These are phyloP conservation scores for Tillandsia fasciculata DNA, from an alignment of 176 grass and related monocot species.

Conservation along the genomic window DNA sequence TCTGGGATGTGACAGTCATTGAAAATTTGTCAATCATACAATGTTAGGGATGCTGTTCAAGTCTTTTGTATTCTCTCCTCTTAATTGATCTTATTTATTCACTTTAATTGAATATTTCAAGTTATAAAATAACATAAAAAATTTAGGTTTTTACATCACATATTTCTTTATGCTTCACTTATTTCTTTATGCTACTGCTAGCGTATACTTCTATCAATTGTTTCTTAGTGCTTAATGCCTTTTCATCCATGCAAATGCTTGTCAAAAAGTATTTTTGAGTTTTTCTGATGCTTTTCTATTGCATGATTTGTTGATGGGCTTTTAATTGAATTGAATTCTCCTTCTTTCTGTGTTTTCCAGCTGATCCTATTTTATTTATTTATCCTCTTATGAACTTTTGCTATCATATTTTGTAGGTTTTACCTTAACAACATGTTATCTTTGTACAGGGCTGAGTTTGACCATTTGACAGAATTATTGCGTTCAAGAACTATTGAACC, in stretches of 20 bases:
- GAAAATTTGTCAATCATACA: background rate
- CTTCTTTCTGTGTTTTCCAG: background rate
- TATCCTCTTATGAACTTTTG: background rate
- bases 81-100: background rate
- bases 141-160: background rate
- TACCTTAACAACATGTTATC: conserved; percentile 13
- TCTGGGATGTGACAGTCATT: no score
- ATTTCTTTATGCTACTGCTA: no score
- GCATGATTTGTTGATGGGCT: background rate
- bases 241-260: no score
- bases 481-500: conserved; percentile 49
- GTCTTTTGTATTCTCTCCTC: background rate
- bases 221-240: no score
- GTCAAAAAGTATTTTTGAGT: no score
- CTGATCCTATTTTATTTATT: background rate
- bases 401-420: background rate
- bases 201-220: no score
- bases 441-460: conserved; percentile 49
- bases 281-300: no score
- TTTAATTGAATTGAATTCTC: background rate
- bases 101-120: background rate
- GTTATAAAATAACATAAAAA: background rate
- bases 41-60: background rate
- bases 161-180: background rate
- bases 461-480: conserved; percentile 51